These are phyloP conservation scores for Claviceps humidiphila DNA, from an alignment of 2,329 filamentous ascomycete species.

Conservation along the genomic window DNA sequence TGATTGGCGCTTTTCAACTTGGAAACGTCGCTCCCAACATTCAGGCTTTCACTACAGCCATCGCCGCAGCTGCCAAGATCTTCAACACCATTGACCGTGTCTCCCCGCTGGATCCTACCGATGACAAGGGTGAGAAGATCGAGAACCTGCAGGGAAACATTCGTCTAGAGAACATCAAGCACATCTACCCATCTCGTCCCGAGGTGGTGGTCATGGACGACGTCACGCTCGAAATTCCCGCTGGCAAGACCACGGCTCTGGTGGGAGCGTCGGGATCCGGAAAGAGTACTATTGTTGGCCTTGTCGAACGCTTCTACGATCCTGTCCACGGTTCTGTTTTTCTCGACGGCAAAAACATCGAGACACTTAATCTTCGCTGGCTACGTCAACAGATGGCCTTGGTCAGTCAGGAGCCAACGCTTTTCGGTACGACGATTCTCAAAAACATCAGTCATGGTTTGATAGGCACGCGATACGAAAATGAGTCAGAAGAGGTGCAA, in stretches of 20 bases:
- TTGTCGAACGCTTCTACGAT: conserved; percentile 89
- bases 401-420: conserved; percentile 82
- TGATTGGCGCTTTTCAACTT: conserved; percentile 85
- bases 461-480: conserved; percentile 68
- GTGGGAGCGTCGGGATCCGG: conserved; percentile 91
- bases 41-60: conserved; percentile 71
- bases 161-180: conserved; percentile 69
- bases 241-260: conserved; percentile 83
- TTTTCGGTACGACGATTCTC: conserved; percentile 82
- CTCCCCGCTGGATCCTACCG: conserved; percentile 71
- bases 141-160: conserved; percentile 64
- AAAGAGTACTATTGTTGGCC: conserved; percentile 85
- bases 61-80: conserved; percentile 82
- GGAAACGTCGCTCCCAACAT: conserved; percentile 77
- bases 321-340: conserved; percentile 68
- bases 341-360: conserved; percentile 73
- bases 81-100: conserved; percentile 82
- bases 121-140: conserved; percentile 55
- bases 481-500: conserved; percentile 51
- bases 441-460: conserved; percentile 85
- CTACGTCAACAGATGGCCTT: conserved; percentile 82
- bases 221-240: conserved; percentile 66
- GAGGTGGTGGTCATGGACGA: conserved; percentile 82
- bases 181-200: conserved; percentile 87
- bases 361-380: conserved; percentile 75